A percentile compares a stretch with the other conserved stretches of the same genome.
phyloP scores from a whole-genome alignment of 257 asterid species.

The Solanum neorickii region DNA sequence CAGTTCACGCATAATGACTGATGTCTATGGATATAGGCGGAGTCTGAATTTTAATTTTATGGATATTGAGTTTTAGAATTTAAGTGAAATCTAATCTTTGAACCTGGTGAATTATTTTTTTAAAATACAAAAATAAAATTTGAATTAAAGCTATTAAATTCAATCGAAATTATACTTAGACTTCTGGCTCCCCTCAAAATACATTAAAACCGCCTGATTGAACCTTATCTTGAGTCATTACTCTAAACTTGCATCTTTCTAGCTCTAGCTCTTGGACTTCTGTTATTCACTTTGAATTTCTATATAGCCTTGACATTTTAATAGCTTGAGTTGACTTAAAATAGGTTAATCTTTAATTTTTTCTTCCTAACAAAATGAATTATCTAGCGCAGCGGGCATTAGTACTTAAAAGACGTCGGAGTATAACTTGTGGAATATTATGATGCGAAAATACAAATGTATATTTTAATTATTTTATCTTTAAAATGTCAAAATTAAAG shows the following conservation, averaged over 20 bases:
- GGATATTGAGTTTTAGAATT: neutral
- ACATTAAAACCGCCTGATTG: neutral
- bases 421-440: neutral
- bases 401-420: neutral
- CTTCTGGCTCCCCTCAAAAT: neutral
- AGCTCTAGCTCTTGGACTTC: neutral
- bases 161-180: fast-evolving
- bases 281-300: neutral
- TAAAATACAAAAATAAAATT: neutral
- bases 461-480: neutral
- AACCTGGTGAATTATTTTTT: too few species aligned
- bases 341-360: neutral
- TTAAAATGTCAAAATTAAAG: neutral
- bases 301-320: neutral
- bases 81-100: neutral
- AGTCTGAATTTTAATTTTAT: neutral
- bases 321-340: fast-evolving
- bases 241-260: neutral
- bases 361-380: neutral
- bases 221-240: neutral
- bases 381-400: neutral
- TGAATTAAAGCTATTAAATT: neutral
- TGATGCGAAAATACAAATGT: neutral
- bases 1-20: neutral
- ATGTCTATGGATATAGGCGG: neutral